Evolutionary conservation across 2,329 filamentous ascomycete species (phyloP), one percentile per base, ranked within the genome.

Genomic region (Aspergillus awamori): DNA sequence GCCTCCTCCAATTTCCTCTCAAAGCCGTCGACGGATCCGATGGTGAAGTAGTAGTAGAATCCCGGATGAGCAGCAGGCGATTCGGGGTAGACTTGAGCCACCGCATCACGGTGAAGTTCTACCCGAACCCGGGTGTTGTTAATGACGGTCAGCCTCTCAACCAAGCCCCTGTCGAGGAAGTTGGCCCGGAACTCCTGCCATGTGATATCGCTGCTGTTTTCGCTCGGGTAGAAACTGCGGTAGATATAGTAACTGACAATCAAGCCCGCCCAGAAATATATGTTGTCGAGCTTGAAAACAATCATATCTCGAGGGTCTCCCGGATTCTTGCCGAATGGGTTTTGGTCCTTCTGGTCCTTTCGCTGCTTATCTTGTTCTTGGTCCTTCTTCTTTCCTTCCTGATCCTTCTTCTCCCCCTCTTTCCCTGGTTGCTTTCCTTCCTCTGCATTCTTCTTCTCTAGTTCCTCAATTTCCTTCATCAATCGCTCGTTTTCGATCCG

Each of bases 121-220:
- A 97, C 91, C 58, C 90, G 87, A 49, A 98, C 95, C 63, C 86
- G 86, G 70, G 87, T 88, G 65, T 88, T 86, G 69, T 93, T 88
- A 55, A 97, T 85, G 36, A 96, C 89, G 17, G 89, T 88, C 68
- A 99, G 84, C 81, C 93, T 97, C 80, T 97, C 91, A 20, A 99
- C 93, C 24, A 99, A 84, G 7, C 95, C 95, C 82, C 96, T 97
- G 79, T 97, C 93, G 63, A 99, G 83, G 83, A 97, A 98, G 33
- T 92, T 95, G 69, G 87, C 93, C 65, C 91, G 85, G 80, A 99
- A 92, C 79, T 99, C 95, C 79, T 99, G 93, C 92, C 93, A 99
- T 58, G 95, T 98, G 61, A 99, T 97, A 74, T 99, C 94, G 71
- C 87, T 83, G 58, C 81, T 83, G 64, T 82, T 84, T 65, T 90